Percentiles rank a stretch among this genome's conserved stretches.
phyloP scores from a whole-genome alignment of 2,329 filamentous ascomycete species.

The Botrytis fabae region DNA sequence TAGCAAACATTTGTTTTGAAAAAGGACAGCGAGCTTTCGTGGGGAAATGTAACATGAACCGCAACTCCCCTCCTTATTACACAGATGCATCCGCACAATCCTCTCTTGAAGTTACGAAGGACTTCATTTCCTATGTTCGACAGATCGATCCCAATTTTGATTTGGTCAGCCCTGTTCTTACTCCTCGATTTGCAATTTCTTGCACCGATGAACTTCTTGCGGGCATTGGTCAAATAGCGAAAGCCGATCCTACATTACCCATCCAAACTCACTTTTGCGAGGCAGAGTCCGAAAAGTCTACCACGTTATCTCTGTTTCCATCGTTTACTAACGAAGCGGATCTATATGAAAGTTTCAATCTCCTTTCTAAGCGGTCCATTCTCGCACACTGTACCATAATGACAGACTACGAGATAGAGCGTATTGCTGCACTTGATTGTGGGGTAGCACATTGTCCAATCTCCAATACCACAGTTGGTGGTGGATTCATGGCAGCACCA shows the following conservation, averaged over 20 bases:
- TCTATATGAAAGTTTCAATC: constrained; percentile 55
- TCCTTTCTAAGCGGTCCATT: constrained; percentile 58
- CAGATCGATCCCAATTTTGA: constrained; percentile 47
- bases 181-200: constrained; percentile 40
- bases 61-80: constrained; percentile 57
- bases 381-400: constrained; percentile 68
- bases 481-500: constrained; percentile 62
- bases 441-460: constrained; percentile 66
- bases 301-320: constrained; percentile 57
- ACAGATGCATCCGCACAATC: constrained; percentile 48
- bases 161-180: constrained; percentile 54
- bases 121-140: constrained; percentile 42
- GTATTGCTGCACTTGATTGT: constrained; percentile 50
- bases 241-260: constrained; percentile 49
- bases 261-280: constrained; percentile 71
- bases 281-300: constrained; percentile 58
- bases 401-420: constrained; percentile 54
- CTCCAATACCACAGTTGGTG: constrained; percentile 62
- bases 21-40: constrained; percentile 85
- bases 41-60: constrained; percentile 74
- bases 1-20: constrained; percentile 75
- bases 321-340: constrained; percentile 57
- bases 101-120: constrained; percentile 29
- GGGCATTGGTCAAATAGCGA: constrained; percentile 56
- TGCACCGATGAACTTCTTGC: constrained; percentile 56